Percentiles rank a stretch among this genome's conserved stretches.
Conservation (phyloP, 2,329 filamentous ascomycete species). For the Cercospora zeae-maydis region DNA sequence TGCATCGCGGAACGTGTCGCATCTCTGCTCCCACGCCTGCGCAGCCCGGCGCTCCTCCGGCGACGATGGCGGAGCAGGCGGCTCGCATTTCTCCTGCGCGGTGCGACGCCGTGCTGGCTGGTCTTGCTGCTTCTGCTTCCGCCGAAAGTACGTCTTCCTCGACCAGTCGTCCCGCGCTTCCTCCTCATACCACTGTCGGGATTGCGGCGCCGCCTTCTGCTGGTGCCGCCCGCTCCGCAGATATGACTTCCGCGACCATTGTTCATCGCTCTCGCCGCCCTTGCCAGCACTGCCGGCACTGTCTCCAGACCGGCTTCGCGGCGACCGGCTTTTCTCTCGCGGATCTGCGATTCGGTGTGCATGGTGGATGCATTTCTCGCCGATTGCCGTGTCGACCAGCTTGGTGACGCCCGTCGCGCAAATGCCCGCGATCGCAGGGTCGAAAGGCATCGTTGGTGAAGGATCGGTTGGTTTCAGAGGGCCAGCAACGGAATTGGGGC, state of each 20-base stretch:
- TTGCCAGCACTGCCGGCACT: not conserved
- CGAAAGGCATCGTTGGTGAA: slow-evolving; percentile 1
- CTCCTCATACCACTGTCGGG: not conserved
- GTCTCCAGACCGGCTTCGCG: not conserved
- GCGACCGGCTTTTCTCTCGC: not conserved
- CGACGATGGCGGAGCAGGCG: not conserved
- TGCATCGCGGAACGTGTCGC: slow-evolving; percentile 2
- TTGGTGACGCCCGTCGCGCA: not conserved
- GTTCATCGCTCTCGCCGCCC: not conserved
- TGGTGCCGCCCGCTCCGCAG: not conserved
- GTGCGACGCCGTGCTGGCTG: not conserved
- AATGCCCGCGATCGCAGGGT: slow-evolving; percentile 5
- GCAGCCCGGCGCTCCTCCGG: not conserved
- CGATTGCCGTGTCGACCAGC: slow-evolving; percentile 1
- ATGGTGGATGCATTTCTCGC: slow-evolving; percentile 4
- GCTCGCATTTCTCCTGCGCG: not conserved
- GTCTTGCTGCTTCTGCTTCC: not conserved
- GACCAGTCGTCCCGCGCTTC: not conserved
- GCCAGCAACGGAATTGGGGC: not conserved
- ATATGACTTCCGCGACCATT: slow-evolving; percentile 3
- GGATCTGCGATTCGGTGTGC: not conserved
- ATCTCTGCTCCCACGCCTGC: not conserved
- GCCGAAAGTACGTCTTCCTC: slow-evolving; percentile 1
- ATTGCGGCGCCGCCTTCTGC: not conserved
- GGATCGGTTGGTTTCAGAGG: not conserved